A percentile compares a stretch with the other conserved stretches of the same genome.
Evolutionary conservation across 257 asterid species (phyloP).

Genomic region (Solanum rostratum): DNA sequence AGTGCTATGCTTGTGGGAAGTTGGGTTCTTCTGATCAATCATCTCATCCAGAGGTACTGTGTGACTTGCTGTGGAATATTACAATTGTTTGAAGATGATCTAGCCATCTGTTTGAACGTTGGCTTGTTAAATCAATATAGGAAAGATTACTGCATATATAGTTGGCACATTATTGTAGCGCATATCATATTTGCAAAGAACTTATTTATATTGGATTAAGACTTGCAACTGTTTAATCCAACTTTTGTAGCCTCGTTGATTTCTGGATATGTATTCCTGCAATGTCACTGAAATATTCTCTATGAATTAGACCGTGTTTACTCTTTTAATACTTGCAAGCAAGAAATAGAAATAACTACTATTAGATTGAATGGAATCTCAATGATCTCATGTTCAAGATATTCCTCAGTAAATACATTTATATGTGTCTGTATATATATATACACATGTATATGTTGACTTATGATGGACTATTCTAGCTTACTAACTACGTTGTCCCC

Average conservation of each 20-base stretch:
- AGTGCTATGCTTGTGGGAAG: constrained; percentile 76
- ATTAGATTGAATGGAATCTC: neutral
- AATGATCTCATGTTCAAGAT: neutral
- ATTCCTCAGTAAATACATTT: neutral
- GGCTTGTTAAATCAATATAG: neutral
- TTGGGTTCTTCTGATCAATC: constrained; percentile 83
- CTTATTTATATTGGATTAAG: neutral
- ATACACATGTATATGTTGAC: no score
- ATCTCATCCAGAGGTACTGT: constrained; percentile 60
- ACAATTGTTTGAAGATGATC: neutral
- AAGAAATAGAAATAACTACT: neutral
- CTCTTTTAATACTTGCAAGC: neutral
- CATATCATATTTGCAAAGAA: neutral
- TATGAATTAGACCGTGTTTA: neutral
- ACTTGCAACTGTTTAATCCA: neutral
- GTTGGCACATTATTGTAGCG: neutral
- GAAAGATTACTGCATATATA: neutral
- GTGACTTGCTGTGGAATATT: neutral
- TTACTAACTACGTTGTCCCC: neutral
- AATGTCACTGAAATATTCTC: neutral
- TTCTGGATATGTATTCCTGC: neutral
- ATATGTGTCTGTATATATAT: no score
- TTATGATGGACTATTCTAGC: neutral
- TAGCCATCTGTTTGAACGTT: neutral
- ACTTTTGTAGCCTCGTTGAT: neutral